Evolutionary conservation across 306 rosid genomes (phyloP), one percentile per base, ranked within the genome.

Genomic region (Lablab purpureus): DNA sequence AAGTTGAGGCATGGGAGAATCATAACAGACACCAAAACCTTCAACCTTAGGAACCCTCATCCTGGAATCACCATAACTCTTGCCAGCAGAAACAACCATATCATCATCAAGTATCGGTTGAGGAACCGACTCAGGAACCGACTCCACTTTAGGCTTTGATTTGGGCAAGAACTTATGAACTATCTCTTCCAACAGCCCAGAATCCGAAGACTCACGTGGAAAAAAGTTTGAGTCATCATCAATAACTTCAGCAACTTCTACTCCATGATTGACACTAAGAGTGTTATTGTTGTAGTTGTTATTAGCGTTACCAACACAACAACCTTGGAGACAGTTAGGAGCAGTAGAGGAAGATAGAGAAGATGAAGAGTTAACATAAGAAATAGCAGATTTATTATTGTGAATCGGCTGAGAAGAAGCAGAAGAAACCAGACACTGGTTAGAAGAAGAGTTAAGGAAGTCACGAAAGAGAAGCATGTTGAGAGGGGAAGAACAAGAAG

Each of bases 101-200:
- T n/a, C 37, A 19, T 40, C 34, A 21, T 81, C 81, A 17, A 64
- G 46, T 2, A 37, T 5, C 0, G 46, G 45, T 25, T 71, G 84
- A 59, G 77, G 70, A 22, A 27, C 2, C 0, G 71, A 21, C 40
- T 22, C 63, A 0, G 55, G 4, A 22, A 71, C 0, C 3, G 66
- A 10, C 40, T 7, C 30, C 8, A 14, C 30, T 45, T 71, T 56
- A 12, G 88, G 37, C 18, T n/a, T 22, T 0, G 78, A 13, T 13
- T 82, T 70, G 0, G 92, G 74, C 45, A 92, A 83, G 50, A 85
- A 92, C 15, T 85, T 85, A 0, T 88, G 85, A 28, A 94, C 94
- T 1, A 92, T 87, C 73, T 94, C 98, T 66, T 92, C 91, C 78
- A 94, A 37, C 54, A 94, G 68, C 0, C 98, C 98, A 0, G 97